Conservation (phyloP, 2,329 filamentous ascomycete genomes). For the Sporothrix pallida region DNA sequence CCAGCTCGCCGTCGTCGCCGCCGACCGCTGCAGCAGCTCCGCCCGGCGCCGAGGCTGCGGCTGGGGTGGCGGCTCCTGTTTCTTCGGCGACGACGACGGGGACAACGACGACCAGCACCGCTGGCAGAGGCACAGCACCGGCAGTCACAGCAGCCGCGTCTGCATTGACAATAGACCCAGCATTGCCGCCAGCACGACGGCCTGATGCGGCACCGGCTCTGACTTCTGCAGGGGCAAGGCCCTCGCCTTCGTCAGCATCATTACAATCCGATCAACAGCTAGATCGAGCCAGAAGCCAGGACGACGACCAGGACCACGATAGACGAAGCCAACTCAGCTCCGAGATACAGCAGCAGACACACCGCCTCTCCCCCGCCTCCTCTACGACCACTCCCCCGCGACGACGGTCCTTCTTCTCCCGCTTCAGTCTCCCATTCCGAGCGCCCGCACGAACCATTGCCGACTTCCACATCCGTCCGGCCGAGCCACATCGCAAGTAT, state of each 20-base stretch:
- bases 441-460: slow-evolving; percentile 66
- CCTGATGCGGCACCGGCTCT: neutral
- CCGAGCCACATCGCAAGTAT: slow-evolving; percentile 80
- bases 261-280: neutral
- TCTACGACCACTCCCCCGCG: slow-evolving; percentile 42
- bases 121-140: neutral
- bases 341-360: neutral
- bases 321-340: slow-evolving; percentile 3
- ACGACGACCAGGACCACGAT: slow-evolving; percentile 10
- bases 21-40: slow-evolving; percentile 22
- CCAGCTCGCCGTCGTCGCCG: slow-evolving; percentile 35
- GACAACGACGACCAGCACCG: neutral
- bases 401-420: slow-evolving; percentile 57
- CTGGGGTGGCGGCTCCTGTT: neutral
- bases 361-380: slow-evolving; percentile 3
- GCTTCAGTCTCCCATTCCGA: slow-evolving; percentile 58
- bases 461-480: slow-evolving; percentile 78
- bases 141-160: slow-evolving; percentile 5
- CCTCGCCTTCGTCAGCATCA: neutral
- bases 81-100: slow-evolving; percentile 16
- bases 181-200: neutral
- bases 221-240: neutral
- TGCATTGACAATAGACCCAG: slow-evolving; percentile 12
- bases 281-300: neutral
- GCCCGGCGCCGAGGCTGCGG: slow-evolving; percentile 17